Base-by-base conservation (phyloP, 306 rosid genomes). In the Acacia confusa region DNA sequence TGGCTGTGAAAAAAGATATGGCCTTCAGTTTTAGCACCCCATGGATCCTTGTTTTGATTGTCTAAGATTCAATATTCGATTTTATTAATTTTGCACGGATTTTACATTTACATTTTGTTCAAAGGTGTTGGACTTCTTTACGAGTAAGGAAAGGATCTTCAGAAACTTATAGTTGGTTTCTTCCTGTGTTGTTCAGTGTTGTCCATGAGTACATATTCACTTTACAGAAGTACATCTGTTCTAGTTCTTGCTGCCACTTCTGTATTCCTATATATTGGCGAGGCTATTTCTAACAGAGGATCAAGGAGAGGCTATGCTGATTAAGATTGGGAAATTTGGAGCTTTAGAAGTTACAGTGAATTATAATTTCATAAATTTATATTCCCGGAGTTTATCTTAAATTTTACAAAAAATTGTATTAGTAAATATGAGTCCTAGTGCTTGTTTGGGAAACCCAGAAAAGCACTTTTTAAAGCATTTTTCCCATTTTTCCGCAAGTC, bases 31-130 rank as follows among this genome's bases (percentile, higher is more conserved):
- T 77, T 50, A 71, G 71, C 53, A 8, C 53, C 30, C 22, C 40
- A 30, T 50, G 28, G 22, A 36, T 22, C 50, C 58, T 66, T 68
- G 66, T 44, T 17, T 69, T 27, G 19, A 28, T 66, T 69, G 50
- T 50, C 6, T 76, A 67, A 44, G 53, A 73, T 67, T 60, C 38
- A 55, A 7, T 13, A n/a, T 9, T 55, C 4, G 22, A 20, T 19
- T n/a, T 55, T 19, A n/a, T 55, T 20, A 55, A 8, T 55, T 55
- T 55, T 77, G 60, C n/a, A 3, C 22, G 19, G 28, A 20, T 20
- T 72, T 36, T 78, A 63, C 60, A 74, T 77, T 72, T 76, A 24
- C 57, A 25, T 48, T 66, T n/a, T 52, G 53, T 44, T 25, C 70
- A 30, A 43, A 24, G 61, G 61, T 55, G 27, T n/a, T n/a, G 2